These are phyloP conservation scores for Colletotrichum limetticola DNA, from an alignment of 2,329 filamentous ascomycete species.

Conservation along the genomic window DNA sequence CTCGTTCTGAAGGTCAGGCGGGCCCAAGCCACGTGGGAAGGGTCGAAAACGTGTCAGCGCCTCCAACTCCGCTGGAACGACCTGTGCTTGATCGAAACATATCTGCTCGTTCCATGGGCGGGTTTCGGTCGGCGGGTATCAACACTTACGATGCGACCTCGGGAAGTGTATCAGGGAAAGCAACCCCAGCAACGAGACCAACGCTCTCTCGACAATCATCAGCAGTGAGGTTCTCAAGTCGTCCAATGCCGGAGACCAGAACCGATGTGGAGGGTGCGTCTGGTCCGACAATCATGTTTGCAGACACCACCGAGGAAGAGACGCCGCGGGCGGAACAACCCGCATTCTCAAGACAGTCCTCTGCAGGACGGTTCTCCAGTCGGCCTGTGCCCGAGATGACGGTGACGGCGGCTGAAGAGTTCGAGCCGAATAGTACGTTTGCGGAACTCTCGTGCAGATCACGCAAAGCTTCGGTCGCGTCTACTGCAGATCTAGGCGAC, in stretches of 20 bases:
- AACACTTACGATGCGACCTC: conserved; percentile 8
- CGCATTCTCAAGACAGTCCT: conserved; percentile 54
- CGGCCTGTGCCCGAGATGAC: conserved; percentile 71
- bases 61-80: conserved; percentile 27
- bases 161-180: conserved; percentile 16
- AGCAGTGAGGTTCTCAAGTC: conserved; percentile 74
- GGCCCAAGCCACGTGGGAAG: conserved; percentile 13
- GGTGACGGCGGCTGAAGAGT: conserved; percentile 63
- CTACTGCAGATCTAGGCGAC: conserved; percentile 45
- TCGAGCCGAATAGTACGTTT: conserved; percentile 73
- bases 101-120: conserved; percentile 30
- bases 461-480: conserved; percentile 49
- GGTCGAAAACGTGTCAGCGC: conserved; percentile 26
- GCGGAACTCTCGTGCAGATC: conserved; percentile 55
- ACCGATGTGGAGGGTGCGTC: conserved; percentile 72
- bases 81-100: conserved; percentile 26
- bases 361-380: conserved; percentile 69
- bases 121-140: conserved; percentile 28
- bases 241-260: conserved; percentile 76
- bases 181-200: conserved; percentile 52
- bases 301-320: conserved; percentile 51
- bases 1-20: conserved; percentile 27
- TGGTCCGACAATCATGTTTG: conserved; percentile 82
- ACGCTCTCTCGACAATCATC: conserved; percentile 63
- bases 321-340: conserved; percentile 49